Evolutionary conservation across 306 rosid species (phyloP), one percentile per base, ranked within the genome.

Genomic region (Corylus avellana): DNA sequence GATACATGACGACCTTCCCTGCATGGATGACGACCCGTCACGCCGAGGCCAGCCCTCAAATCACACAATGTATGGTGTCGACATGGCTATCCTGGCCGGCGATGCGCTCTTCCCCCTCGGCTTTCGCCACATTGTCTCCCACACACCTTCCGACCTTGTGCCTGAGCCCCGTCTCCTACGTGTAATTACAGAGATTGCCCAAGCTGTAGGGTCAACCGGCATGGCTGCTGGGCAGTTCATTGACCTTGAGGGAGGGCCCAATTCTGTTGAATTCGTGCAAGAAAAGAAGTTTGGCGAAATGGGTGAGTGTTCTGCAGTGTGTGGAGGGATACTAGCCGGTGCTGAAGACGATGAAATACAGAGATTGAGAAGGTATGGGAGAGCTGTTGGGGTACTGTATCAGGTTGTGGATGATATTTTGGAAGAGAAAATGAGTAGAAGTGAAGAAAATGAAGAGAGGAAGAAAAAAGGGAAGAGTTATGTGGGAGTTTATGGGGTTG

Each of bases 171-270:
- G 75, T 75, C 80, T 95, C 14, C 92, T 95, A n/a, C 93, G 87
- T 27, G 98, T 95, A 80, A 89, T 95, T 37, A 73, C 93, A 0
- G 98, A 92, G 92, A 92, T 95, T 16, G 98, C 98, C 13, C 90
- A 87, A 6, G 85, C 94, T 18, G 98, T 92, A 4, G 98, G 98
- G 56, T 95, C 98, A 77, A 89, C 92, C 0, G 98, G 98, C 63
- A 95, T 95, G 98, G 98, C 98, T 1, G 98, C 98, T 0, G 98
- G 98, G 79, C 98, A 95, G 83, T 91, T 92, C 83, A 87, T 91
- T 8, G 98, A 95, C 84, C 96, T 92, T 7, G 91, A 91, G 77
- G 98, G 97, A 1, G 90, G 88, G 2, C 87, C 97, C 3, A 83
- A 87, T 70, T 88, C 90, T 1, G 81, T 92, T 16, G 98, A 89